Evolutionary conservation across 768 basidiomycete species (phyloP).

Genomic region (Auriscalpium vulgare): DNA sequence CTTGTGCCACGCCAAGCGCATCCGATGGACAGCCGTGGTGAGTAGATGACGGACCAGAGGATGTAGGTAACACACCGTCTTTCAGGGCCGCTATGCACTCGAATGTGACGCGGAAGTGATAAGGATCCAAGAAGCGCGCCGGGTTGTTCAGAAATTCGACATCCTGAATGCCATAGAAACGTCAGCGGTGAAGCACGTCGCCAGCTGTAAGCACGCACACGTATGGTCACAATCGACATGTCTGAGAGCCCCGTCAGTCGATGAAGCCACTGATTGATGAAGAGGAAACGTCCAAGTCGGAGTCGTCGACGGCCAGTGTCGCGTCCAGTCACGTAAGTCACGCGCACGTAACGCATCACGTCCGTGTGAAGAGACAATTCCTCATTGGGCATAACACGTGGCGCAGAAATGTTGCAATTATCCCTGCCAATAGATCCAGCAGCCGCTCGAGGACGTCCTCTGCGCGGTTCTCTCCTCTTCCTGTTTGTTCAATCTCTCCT

Average conservation of each 20-base stretch:
- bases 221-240: constrained; percentile 18
- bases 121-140: constrained; percentile 83
- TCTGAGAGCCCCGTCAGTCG: neutral
- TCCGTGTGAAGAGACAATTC: neutral
- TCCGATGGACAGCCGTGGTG: neutral
- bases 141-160: constrained; percentile 92
- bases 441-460: too few species aligned
- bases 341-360: too few species aligned
- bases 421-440: too few species aligned
- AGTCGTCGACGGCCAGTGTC: neutral
- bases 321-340: too few species aligned
- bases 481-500: too few species aligned
- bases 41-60: neutral
- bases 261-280: neutral
- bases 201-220: constrained; percentile 1
- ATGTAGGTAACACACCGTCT: constrained; percentile 53
- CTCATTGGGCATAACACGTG: too few species aligned
- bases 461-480: too few species aligned
- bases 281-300: neutral
- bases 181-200: neutral
- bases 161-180: constrained; percentile 38
- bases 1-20: constrained; percentile 30
- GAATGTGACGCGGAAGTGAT: constrained; percentile 92
- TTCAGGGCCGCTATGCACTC: constrained; percentile 89
- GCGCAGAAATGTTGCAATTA: too few species aligned